Conservation (phyloP, 148 eudicot species). For the Pouteria glomerata region DNA sequence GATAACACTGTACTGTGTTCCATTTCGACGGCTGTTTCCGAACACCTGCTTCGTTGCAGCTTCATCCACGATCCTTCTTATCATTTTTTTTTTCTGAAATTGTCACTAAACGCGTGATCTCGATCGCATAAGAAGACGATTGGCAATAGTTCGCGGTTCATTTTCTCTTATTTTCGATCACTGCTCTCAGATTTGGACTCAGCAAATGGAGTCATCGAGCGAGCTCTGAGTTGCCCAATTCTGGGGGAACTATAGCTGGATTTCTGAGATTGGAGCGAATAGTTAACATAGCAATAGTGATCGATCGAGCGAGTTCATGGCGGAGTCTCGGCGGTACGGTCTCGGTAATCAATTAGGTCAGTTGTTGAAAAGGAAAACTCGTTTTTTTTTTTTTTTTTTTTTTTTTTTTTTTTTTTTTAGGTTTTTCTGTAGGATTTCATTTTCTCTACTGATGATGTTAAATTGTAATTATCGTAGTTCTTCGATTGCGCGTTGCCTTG, state of each 20-base stretch:
- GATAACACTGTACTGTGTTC: no score
- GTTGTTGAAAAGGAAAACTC: neutral
- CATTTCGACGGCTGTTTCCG: no score
- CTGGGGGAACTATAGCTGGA: neutral
- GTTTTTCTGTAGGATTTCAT: neutral
- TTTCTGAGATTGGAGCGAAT: neutral
- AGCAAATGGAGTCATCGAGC: neutral
- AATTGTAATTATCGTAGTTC: neutral
- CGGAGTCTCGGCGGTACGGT: constrained; percentile 18
- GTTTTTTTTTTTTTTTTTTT: no score
- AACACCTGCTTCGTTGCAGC: no score
- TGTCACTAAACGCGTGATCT: neutral
- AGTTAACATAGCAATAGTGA: neutral
- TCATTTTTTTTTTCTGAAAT: no score
- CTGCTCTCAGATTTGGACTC: neutral
- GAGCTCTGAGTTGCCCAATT: neutral
- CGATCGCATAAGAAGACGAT: neutral
- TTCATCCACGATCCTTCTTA: no score
- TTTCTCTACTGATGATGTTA: neutral
- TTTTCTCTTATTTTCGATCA: neutral
- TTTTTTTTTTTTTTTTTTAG: no score
- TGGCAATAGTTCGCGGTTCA: neutral
- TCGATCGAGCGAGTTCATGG: constrained; percentile 8
- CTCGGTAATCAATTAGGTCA: constrained; percentile 15
- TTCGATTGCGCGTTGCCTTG: neutral